These are phyloP conservation scores for Globisporangium spiculum DNA, from an alignment of 352 stramenopile genomes.

Conservation along the genomic window DNA sequence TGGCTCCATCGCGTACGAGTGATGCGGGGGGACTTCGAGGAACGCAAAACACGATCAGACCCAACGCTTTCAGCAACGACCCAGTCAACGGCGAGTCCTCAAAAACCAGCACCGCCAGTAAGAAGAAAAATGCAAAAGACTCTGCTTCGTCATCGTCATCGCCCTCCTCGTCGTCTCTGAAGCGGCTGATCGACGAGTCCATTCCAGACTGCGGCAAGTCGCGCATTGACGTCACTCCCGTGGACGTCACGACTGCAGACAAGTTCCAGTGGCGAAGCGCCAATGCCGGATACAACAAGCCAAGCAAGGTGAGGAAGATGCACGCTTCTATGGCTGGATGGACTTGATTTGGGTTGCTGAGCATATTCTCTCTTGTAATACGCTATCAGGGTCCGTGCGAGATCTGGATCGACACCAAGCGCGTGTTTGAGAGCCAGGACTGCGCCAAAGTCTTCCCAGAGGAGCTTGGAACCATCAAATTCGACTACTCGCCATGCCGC, in stretches of 20 bases:
- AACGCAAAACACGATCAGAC: background rate
- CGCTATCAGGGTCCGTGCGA: conserved; percentile 36
- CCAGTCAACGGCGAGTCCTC: background rate
- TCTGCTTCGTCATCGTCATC: background rate
- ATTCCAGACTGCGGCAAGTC: conserved; percentile 18
- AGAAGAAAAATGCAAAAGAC: background rate
- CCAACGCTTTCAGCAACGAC: background rate
- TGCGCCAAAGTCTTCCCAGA: conserved; percentile 34
- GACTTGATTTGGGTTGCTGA: background rate
- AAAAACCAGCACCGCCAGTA: background rate
- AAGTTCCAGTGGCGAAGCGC: conserved; percentile 25
- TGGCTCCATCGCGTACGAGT: background rate
- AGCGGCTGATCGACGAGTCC: conserved; percentile 18
- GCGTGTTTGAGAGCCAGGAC: conserved; percentile 30
- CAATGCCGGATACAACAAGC: conserved; percentile 3
- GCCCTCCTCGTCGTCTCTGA: background rate
- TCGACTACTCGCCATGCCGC: conserved; percentile 44
- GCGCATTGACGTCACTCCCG: conserved; percentile 4
- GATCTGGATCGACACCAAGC: conserved; percentile 37
- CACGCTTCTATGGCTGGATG: background rate
- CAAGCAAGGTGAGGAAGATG: conserved; percentile 9
- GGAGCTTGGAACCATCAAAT: conserved; percentile 25
- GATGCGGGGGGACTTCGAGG: background rate
- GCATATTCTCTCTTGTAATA: background rate
- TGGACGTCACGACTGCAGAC: conserved; percentile 16